A percentile compares a stretch with the other conserved stretches of the same genome.
Evolutionary conservation across 2,329 filamentous ascomycete species (phyloP).

Genomic region (Monilinia laxa): DNA sequence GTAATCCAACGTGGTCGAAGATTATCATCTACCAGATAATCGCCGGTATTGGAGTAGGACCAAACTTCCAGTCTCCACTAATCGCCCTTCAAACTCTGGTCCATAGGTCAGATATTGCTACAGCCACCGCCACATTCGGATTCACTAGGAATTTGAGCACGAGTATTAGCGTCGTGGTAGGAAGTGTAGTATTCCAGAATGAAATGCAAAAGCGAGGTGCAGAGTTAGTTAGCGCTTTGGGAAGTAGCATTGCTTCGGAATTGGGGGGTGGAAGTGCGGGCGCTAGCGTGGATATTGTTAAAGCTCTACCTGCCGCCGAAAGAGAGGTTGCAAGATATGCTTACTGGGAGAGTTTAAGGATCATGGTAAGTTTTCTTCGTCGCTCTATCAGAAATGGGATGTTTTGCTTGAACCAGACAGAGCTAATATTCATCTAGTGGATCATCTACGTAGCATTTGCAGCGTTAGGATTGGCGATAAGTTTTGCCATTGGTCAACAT

Average conservation of each 20-base stretch:
- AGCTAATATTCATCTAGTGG: conserved; percentile 29
- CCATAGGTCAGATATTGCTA: conserved; percentile 62
- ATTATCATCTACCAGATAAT: conserved; percentile 62
- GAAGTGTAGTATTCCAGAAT: conserved; percentile 53
- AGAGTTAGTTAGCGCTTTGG: conserved; percentile 30
- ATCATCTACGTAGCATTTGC: conserved; percentile 38
- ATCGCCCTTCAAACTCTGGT: conserved; percentile 67
- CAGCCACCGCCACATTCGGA: conserved; percentile 62
- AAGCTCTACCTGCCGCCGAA: conserved; percentile 29
- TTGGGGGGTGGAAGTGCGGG: conserved; percentile 37
- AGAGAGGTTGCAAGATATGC: conserved; percentile 33
- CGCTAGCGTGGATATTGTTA: conserved; percentile 34
- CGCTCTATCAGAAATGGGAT: neutral
- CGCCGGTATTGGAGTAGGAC: conserved; percentile 63
- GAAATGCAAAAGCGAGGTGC: conserved; percentile 40
- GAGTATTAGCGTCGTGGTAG: conserved; percentile 50
- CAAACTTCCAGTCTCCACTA: conserved; percentile 67
- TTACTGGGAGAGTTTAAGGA: conserved; percentile 33
- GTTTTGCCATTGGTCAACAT: conserved; percentile 47
- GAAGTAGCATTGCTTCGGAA: conserved; percentile 29
- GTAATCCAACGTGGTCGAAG: conserved; percentile 52
- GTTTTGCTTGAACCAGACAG: too few species aligned
- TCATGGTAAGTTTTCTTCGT: conserved; percentile 28
- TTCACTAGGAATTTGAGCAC: conserved; percentile 50
- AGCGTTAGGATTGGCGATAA: conserved; percentile 43